Conservation (phyloP, 495 filamentous ascomycete species). For the Penicillium samsonianum region DNA sequence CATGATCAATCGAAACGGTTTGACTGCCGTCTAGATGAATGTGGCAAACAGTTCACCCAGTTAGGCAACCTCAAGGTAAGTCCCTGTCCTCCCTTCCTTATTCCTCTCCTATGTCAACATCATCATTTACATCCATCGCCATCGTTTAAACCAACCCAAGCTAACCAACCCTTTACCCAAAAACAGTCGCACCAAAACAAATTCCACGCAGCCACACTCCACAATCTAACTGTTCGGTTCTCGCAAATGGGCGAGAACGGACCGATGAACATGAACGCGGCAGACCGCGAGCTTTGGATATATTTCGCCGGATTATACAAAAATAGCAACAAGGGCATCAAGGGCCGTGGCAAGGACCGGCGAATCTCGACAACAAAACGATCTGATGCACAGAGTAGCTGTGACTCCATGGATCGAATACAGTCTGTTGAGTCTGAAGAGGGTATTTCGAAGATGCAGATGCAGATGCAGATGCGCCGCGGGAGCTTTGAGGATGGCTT, state of each 20-base stretch:
- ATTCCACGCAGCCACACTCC: slow-evolving; percentile 75
- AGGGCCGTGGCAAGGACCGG: slow-evolving; percentile 85
- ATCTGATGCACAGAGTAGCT: slow-evolving; percentile 14
- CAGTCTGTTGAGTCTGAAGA: slow-evolving; percentile 30
- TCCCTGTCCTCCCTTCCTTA: neutral
- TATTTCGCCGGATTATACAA: slow-evolving; percentile 90
- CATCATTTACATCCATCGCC: neutral
- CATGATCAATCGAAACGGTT: slow-evolving; percentile 79
- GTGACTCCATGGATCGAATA: slow-evolving; percentile 21
- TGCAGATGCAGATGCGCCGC: slow-evolving; percentile 17
- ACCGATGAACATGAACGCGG: slow-evolving; percentile 61
- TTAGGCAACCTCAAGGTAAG: slow-evolving; percentile 84
- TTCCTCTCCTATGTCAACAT: neutral
- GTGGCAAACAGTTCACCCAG: slow-evolving; percentile 83
- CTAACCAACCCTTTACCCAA: slow-evolving; percentile 1
- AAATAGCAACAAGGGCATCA: slow-evolving; percentile 93
- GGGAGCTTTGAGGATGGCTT: slow-evolving; percentile 36
- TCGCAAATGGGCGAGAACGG: slow-evolving; percentile 61
- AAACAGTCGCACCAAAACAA: slow-evolving; percentile 90
- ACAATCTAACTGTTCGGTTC: slow-evolving; percentile 73
- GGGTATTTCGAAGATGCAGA: slow-evolving; percentile 17
- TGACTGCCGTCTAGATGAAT: slow-evolving; percentile 76
- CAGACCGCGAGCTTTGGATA: slow-evolving; percentile 79
- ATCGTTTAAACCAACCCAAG: slow-evolving; percentile 4
- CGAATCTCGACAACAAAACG: slow-evolving; percentile 41